phyloP scores from a whole-genome alignment of 2,329 filamentous ascomycete genomes.

The Rasamsonia emersonii region DNA sequence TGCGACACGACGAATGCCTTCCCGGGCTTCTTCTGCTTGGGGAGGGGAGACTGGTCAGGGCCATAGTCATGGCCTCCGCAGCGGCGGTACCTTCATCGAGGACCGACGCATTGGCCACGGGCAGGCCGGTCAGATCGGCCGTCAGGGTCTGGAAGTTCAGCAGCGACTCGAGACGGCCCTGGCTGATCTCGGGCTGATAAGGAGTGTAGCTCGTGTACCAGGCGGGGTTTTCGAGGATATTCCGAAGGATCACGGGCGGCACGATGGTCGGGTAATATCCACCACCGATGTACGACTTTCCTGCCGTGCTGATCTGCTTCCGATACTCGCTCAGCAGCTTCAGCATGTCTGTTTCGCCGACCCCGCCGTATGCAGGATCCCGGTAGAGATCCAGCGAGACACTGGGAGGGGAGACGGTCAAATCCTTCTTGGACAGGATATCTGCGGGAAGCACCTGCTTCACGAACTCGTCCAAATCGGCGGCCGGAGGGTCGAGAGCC shows the following conservation, averaged over 20 bases:
- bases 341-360: conserved; percentile 39
- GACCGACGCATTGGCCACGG: conserved; percentile 83
- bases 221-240: conserved; percentile 82
- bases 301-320: conserved; percentile 52
- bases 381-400: conserved; percentile 32
- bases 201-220: conserved; percentile 99
- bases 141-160: conserved; percentile 95
- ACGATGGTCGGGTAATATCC: conserved; percentile 85
- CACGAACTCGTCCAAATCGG: conserved; percentile 72
- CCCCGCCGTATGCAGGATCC: conserved; percentile 31
- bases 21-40: conserved; percentile 62
- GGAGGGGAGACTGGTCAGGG: conserved; percentile 63
- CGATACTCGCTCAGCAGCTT: conserved; percentile 32
- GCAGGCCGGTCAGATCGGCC: conserved; percentile 74
- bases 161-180: conserved; percentile 83
- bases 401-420: conserved; percentile 48
- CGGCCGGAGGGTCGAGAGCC: conserved; percentile 63
- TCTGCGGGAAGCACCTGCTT: conserved; percentile 72
- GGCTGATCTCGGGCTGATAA: conserved; percentile 95
- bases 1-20: conserved; percentile 82
- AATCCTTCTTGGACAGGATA: conserved; percentile 59
- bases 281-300: conserved; percentile 65
- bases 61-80: conserved; percentile 92
- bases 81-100: conserved; percentile 88
- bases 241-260: conserved; percentile 84